Evolutionary conservation across 75 land plant genomes (phyloP), one percentile per base, ranked within the genome.

Genomic region (Sequoiadendron giganteum): DNA sequence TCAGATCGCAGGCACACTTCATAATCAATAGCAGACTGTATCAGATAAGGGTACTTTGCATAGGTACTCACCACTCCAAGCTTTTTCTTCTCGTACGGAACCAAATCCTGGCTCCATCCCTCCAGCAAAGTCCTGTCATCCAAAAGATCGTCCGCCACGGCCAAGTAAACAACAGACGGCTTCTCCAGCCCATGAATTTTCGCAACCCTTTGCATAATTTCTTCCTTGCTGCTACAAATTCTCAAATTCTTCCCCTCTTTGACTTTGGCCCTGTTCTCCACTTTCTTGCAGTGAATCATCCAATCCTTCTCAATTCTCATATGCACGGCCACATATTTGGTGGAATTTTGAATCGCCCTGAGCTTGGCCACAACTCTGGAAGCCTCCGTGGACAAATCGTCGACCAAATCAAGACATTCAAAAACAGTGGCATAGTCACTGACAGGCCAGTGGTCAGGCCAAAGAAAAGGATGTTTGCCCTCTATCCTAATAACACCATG

Each of bases 381-480:
- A 9, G 91, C 97, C 34, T 94, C 95, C 15, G 89, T 85, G 3
- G 90, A 42, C 58, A 96, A 89, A 58, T 91, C 93, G 77, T 95
- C 91, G 16, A 93, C 92, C 38, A 95, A 88, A 61, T 87, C 90
- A 56, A 97, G 88, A 80, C 99, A 96, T 45, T 94, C 93, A 48
- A 97, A 94, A 3, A 96, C 88, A 77, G 80, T 89, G 3, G 95
- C 96, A 90, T 97, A 97, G 87, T 97, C 98, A 40, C 87, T 91
- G 0, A 93, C 95, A 68, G 96, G 93, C 99, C 99, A 97, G 89
- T 95, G 98, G 78, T 96, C 99, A 47, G 93, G 99, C 99, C 99
- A 97, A 34, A 97, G 89, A 87, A 97, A 97, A 0, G 99, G 99
- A 84, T 97, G 93, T 87, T 95, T 97, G 10, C 98, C 99, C 43